Conservation (phyloP, 2,329 filamentous ascomycete species). For the Xylariaceae sp. region DNA sequence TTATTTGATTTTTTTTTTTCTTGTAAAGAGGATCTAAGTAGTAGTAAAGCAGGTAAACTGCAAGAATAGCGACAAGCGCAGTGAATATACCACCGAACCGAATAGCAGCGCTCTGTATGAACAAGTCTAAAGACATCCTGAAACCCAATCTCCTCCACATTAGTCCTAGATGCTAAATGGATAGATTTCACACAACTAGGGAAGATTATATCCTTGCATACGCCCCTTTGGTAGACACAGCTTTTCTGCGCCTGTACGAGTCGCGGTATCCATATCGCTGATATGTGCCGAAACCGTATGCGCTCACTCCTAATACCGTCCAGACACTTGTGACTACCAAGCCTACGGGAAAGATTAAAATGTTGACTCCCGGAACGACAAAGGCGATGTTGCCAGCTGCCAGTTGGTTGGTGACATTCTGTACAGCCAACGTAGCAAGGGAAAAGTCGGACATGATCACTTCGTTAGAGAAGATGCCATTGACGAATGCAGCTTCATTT, state of each 20-base stretch:
- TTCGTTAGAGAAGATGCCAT: constrained; percentile 62
- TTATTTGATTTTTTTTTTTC: not conserved
- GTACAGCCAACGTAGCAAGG: constrained; percentile 45
- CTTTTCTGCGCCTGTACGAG: constrained; percentile 52
- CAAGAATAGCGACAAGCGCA: not conserved
- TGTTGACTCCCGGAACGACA: constrained; percentile 62
- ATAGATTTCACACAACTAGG: too few species aligned
- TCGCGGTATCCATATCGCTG: constrained; percentile 64
- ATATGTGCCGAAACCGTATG: constrained; percentile 61
- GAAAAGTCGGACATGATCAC: constrained; percentile 48
- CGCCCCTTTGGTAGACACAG: constrained; percentile 33
- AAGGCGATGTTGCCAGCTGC: constrained; percentile 56
- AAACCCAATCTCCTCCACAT: too few species aligned
- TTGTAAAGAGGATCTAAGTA: not conserved
- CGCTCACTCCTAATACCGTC: constrained; percentile 51
- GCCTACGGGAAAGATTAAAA: constrained; percentile 67
- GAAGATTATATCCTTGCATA: constrained; percentile 17
- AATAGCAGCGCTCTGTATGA: not conserved
- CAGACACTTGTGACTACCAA: constrained; percentile 63
- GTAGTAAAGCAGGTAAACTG: not conserved
- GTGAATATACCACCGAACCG: too few species aligned
- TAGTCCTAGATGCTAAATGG: too few species aligned
- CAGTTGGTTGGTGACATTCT: constrained; percentile 40
- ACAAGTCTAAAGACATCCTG: too few species aligned
- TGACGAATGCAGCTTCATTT: constrained; percentile 67